These are phyloP conservation scores for Eleusine coracana DNA, from an alignment of 176 grass and related monocot genomes.

Conservation along the genomic window DNA sequence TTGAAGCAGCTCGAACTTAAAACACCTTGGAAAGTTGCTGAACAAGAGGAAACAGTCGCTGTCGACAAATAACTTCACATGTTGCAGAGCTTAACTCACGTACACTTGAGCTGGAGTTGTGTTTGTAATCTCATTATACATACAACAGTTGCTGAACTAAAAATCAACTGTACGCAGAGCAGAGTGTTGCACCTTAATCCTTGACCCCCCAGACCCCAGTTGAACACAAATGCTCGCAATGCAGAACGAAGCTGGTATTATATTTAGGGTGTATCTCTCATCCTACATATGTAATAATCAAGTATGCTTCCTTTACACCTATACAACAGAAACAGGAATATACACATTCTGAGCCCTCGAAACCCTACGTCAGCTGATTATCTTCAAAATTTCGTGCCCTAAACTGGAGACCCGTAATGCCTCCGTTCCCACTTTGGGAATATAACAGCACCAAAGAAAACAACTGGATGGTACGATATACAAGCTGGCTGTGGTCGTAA, in stretches of 20 bases:
- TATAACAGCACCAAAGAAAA: conserved; percentile 32
- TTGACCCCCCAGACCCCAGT: not conserved
- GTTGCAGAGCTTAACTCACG: not conserved
- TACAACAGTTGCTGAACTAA: not conserved
- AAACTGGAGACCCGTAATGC: conserved; percentile 24
- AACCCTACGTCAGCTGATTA: conserved; percentile 49
- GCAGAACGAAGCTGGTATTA: conserved; percentile 26
- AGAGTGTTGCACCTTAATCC: not conserved
- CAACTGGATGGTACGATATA: conserved; percentile 31
- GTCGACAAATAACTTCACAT: not conserved
- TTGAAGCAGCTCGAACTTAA: not conserved
- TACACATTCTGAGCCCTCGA: conserved; percentile 43
- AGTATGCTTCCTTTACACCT: conserved; percentile 33
- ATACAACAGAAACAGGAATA: conserved; percentile 39
- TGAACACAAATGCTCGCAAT: not conserved
- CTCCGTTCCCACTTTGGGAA: conserved; percentile 43
- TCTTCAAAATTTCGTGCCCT: conserved; percentile 44
- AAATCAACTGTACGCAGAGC: not conserved
- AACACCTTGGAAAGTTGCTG: not conserved
- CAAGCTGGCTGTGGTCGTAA: conserved; percentile 36
- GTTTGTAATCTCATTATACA: not conserved
- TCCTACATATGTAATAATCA: conserved; percentile 42
- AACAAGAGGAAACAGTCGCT: too few species aligned
- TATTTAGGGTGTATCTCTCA: conserved; percentile 36
- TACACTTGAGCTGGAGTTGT: not conserved